A percentile compares a stretch with the other conserved stretches of the same genome.
Conservation (phyloP, 768 basidiomycete genomes). For the Leucocoprinus birnbaumii region DNA sequence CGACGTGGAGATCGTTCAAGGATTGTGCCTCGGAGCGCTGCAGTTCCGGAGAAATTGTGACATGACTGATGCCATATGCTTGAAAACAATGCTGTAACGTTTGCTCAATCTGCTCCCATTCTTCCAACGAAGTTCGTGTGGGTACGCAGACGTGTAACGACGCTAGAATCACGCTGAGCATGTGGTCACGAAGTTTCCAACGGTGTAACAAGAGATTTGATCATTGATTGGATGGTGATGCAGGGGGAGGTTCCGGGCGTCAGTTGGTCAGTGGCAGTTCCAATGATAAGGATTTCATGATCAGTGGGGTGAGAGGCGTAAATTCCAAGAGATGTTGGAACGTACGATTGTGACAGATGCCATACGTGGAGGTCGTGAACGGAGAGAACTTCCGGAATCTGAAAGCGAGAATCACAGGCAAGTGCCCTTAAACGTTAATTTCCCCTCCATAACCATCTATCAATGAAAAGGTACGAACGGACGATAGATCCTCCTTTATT, state of each 20-base stretch:
- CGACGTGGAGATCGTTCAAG: constrained; percentile 18
- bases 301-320: constrained; percentile 2
- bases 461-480: constrained; percentile 28
- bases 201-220: background rate
- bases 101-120: constrained; percentile 50
- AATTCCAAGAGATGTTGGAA: constrained; percentile 7
- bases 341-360: constrained; percentile 54
- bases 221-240: too few species aligned
- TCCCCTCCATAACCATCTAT: background rate
- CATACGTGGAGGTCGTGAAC: constrained; percentile 54
- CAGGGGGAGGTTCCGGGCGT: background rate
- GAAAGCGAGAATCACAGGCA: background rate
- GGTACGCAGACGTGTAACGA: constrained; percentile 53
- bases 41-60: constrained; percentile 53
- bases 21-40: constrained; percentile 27
- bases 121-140: constrained; percentile 40
- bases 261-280: background rate
- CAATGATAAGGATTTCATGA: background rate
- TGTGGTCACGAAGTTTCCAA: background rate
- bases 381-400: constrained; percentile 45
- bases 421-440: background rate
- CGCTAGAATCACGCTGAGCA: constrained; percentile 43
- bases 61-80: constrained; percentile 51
- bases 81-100: constrained; percentile 48
- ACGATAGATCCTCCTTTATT: constrained; percentile 44